phyloP scores from a whole-genome alignment of 202 grass and related monocot genomes.

The Miscanthus sacchariflorus region DNA sequence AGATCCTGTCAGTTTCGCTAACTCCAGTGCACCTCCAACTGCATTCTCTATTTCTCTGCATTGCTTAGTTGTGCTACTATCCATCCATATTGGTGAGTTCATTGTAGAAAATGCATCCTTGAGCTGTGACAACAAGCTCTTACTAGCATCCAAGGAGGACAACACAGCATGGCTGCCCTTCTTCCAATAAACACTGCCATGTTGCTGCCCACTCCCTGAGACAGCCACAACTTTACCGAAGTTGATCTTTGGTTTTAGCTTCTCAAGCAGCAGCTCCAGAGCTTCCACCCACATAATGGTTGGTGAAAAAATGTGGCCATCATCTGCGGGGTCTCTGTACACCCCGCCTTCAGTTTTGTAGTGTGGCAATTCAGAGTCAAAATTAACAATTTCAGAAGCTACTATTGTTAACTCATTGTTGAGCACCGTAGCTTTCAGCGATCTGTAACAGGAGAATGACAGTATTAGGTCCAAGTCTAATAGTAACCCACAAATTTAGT shows the following conservation, averaged over 20 bases:
- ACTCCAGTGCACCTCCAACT: constrained; percentile 85
- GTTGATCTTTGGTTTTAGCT: constrained; percentile 78
- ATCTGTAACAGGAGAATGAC: constrained; percentile 51
- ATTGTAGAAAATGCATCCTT: constrained; percentile 76
- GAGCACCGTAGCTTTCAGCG: constrained; percentile 88
- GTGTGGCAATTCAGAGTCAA: constrained; percentile 84
- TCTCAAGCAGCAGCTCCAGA: constrained; percentile 84
- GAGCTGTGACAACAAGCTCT: constrained; percentile 67
- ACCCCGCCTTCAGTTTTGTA: constrained; percentile 92
- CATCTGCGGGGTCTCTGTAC: constrained; percentile 75
- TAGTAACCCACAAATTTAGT: not conserved
- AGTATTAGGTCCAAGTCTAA: not conserved
- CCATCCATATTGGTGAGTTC: constrained; percentile 98
- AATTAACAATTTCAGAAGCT: constrained; percentile 80
- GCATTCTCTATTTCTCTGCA: constrained; percentile 90
- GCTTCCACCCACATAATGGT: constrained; percentile 98
- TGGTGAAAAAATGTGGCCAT: constrained; percentile 81
- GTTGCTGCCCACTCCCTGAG: constrained; percentile 94
- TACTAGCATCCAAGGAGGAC: constrained; percentile 74
- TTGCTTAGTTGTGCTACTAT: constrained; percentile 89
- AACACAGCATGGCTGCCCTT: constrained; percentile 63
- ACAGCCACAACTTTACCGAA: constrained; percentile 69
- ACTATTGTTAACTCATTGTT: constrained; percentile 70
- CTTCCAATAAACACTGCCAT: constrained; percentile 98
- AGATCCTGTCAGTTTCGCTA: constrained; percentile 90